Percentiles rank a stretch among this genome's conserved stretches.
Conservation (phyloP, 2,329 filamentous ascomycete species). For the Tolypocladium tundrense region DNA sequence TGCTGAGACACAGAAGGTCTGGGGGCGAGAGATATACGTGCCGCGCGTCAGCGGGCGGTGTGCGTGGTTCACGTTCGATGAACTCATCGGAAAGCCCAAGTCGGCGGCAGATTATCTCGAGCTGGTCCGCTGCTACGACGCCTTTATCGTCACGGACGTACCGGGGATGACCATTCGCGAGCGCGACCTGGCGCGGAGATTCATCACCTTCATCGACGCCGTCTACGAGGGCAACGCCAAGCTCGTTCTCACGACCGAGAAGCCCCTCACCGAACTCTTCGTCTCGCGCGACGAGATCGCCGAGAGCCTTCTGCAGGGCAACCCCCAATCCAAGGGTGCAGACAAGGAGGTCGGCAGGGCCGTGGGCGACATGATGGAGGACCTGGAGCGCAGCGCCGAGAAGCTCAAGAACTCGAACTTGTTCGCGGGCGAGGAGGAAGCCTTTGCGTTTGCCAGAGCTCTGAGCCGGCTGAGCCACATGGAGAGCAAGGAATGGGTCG, state of each 20-base stretch:
- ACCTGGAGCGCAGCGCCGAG: slow-evolving; percentile 74
- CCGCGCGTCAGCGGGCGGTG: slow-evolving; percentile 79
- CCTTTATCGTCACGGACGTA: slow-evolving; percentile 84
- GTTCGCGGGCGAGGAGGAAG: slow-evolving; percentile 91
- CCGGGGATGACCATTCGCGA: slow-evolving; percentile 83
- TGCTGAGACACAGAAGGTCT: slow-evolving; percentile 70
- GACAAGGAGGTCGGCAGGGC: slow-evolving; percentile 33
- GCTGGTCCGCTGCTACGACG: slow-evolving; percentile 78
- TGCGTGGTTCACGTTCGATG: slow-evolving; percentile 85
- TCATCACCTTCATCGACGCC: slow-evolving; percentile 97
- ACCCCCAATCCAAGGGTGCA: slow-evolving; percentile 10
- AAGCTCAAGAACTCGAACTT: slow-evolving; percentile 77
- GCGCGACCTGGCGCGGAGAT: slow-evolving; percentile 79
- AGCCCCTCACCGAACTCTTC: slow-evolving; percentile 79
- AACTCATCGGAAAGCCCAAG: slow-evolving; percentile 80
- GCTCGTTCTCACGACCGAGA: slow-evolving; percentile 82
- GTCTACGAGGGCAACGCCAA: slow-evolving; percentile 92
- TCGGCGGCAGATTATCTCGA: slow-evolving; percentile 94
- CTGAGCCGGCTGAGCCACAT: slow-evolving; percentile 80
- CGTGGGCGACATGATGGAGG: slow-evolving; percentile 77
- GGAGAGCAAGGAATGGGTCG: slow-evolving; percentile 92
- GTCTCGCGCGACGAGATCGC: slow-evolving; percentile 61
- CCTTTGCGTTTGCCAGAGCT: slow-evolving; percentile 89
- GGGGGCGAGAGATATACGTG: slow-evolving; percentile 84
- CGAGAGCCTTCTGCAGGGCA: slow-evolving; percentile 41